Conservation (phyloP, 208 protist species). For the Wallacemonas sp. region DNA sequence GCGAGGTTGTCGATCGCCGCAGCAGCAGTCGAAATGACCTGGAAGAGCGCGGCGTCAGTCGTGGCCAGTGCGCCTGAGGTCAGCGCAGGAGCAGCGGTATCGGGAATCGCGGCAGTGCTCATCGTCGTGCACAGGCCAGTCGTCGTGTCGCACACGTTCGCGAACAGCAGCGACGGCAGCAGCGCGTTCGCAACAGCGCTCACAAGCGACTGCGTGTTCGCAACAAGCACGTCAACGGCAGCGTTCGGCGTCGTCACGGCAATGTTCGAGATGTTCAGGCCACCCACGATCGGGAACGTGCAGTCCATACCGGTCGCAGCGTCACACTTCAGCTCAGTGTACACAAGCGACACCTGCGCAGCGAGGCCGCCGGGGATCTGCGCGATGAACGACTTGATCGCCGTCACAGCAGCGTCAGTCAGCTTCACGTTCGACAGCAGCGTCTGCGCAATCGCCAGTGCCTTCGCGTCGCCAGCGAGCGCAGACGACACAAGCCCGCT, state of each 20-base stretch:
- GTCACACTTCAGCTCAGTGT: background rate
- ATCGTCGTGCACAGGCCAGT: slow-evolving; percentile 12
- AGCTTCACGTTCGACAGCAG: slow-evolving; percentile 8
- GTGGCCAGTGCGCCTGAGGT: background rate
- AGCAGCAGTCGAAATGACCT: background rate
- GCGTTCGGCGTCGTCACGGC: slow-evolving; percentile 7
- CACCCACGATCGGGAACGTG: slow-evolving; percentile 3
- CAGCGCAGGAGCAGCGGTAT: background rate
- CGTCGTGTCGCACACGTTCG: slow-evolving; percentile 1
- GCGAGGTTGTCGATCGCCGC: background rate
- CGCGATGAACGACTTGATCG: background rate
- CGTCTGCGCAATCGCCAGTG: background rate
- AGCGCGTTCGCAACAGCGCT: background rate
- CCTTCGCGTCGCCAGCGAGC: background rate
- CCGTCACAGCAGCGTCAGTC: background rate
- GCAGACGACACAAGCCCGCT: background rate
- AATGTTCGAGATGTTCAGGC: background rate
- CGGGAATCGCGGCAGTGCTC: background rate
- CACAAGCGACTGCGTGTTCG: background rate
- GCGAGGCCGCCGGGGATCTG: background rate
- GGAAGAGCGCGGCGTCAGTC: background rate
- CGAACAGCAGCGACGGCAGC: slow-evolving; percentile 5
- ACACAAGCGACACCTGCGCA: background rate
- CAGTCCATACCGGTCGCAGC: slow-evolving; percentile 8
- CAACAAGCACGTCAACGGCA: slow-evolving; percentile 1